Evolutionary conservation across 2,329 filamentous ascomycete genomes (phyloP).

Genomic region (Botrytis sinoallii): DNA sequence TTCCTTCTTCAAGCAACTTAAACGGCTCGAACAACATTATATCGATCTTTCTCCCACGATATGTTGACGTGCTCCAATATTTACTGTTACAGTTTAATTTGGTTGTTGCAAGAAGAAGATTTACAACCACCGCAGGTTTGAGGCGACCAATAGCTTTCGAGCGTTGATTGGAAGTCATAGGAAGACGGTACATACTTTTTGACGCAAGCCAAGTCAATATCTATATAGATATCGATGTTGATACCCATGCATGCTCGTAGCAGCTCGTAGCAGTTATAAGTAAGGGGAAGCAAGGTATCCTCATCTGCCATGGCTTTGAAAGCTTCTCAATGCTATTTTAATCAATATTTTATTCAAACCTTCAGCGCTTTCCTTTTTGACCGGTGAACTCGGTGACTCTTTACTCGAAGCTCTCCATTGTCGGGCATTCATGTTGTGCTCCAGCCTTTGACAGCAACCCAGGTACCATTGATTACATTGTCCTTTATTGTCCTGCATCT

Average conservation of each 20-base stretch:
- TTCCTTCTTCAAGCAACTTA: conserved; percentile 31
- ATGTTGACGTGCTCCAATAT: conserved; percentile 35
- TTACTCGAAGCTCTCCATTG: neutral
- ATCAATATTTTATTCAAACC: neutral
- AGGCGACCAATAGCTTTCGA: conserved; percentile 38
- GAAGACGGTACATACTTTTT: conserved; percentile 34
- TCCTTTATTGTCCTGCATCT: conserved; percentile 11
- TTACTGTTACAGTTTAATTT: conserved; percentile 20
- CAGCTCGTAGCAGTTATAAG: neutral
- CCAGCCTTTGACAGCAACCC: conserved; percentile 4
- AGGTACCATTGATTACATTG: neutral
- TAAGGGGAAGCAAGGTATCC: neutral
- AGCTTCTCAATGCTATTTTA: neutral
- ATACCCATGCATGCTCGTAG: neutral
- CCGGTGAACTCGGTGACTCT: neutral
- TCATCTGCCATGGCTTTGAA: neutral
- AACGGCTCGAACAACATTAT: conserved; percentile 34
- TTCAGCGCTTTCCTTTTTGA: neutral
- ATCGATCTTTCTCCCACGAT: conserved; percentile 29
- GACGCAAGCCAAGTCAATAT: neutral
- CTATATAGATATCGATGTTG: neutral
- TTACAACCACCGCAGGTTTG: conserved; percentile 38
- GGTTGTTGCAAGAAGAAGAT: conserved; percentile 37
- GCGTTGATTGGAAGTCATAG: conserved; percentile 39
- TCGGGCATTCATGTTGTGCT: neutral